Percentiles rank a stretch among this genome's conserved stretches.
Conservation (phyloP, 169 alveolate genomes). For the Cryptosporidium viatorum region DNA sequence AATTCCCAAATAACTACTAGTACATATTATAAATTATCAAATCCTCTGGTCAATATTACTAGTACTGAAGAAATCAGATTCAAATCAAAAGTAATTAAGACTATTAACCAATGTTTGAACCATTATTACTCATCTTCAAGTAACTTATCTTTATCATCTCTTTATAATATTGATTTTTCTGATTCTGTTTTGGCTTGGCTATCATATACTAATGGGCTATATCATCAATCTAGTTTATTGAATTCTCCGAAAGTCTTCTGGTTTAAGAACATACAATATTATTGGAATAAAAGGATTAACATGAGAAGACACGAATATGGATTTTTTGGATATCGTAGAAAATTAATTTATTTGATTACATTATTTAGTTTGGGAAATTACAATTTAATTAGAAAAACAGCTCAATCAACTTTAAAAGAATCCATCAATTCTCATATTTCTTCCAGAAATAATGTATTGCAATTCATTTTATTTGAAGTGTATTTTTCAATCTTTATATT, state of each 20-base stretch:
- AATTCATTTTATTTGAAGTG: constrained; percentile 41
- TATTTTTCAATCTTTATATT: constrained; percentile 13
- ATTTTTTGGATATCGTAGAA: constrained; percentile 34
- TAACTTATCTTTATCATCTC: constrained; percentile 56
- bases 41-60: constrained; percentile 11
- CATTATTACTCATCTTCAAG: constrained; percentile 62
- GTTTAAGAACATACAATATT: constrained; percentile 57
- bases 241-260: constrained; percentile 40
- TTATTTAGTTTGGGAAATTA: constrained; percentile 52
- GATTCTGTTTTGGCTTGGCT: constrained; percentile 61
- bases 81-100: constrained; percentile 16
- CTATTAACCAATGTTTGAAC: constrained; percentile 40
- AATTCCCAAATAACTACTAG: neutral
- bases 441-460: constrained; percentile 24
- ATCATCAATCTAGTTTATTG: constrained; percentile 29
- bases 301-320: constrained; percentile 35
- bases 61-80: constrained; percentile 57
- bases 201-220: constrained; percentile 56
- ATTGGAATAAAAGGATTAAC: constrained; percentile 67
- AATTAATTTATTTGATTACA: constrained; percentile 21
- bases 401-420: constrained; percentile 46
- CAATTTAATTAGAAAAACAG: constrained; percentile 33
- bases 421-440: constrained; percentile 45
- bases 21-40: constrained; percentile 3
- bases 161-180: constrained; percentile 49